Conservation (phyloP, 2,329 filamentous ascomycete species). For the Colletotrichum sp. region DNA sequence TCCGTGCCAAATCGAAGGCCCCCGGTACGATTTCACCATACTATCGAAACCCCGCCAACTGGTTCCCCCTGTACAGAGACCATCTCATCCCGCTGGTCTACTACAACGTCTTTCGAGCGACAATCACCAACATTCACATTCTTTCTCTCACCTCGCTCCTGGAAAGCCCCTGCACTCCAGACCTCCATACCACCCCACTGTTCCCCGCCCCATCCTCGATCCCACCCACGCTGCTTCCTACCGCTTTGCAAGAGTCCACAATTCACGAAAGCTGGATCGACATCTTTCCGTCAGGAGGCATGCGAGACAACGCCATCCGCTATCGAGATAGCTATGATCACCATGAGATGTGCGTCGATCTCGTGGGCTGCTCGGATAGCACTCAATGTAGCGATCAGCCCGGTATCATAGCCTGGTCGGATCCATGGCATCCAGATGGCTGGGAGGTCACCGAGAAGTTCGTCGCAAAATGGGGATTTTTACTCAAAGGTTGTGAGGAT, state of each 20-base stretch:
- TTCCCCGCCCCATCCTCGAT: slow-evolving; percentile 20
- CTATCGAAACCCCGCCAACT: background rate
- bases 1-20: background rate
- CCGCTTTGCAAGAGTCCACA: slow-evolving; percentile 24
- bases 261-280: slow-evolving; percentile 34
- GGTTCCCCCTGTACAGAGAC: slow-evolving; percentile 28
- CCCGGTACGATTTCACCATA: background rate
- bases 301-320: slow-evolving; percentile 32
- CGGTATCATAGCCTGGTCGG: slow-evolving; percentile 20
- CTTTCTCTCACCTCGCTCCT: slow-evolving; percentile 29
- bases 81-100: slow-evolving; percentile 39
- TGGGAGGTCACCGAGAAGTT: slow-evolving; percentile 55
- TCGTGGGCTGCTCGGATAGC: background rate
- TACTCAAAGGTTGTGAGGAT: slow-evolving; percentile 41
- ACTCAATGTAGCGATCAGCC: background rate
- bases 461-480: slow-evolving; percentile 46
- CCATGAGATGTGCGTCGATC: slow-evolving; percentile 1
- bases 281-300: slow-evolving; percentile 31
- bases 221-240: slow-evolving; percentile 27
- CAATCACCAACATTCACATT: slow-evolving; percentile 34
- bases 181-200: slow-evolving; percentile 22
- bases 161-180: slow-evolving; percentile 15
- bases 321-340: background rate
- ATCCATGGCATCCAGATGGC: slow-evolving; percentile 41
- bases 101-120: slow-evolving; percentile 41